Base-by-base conservation (phyloP, 73 alveolate species). In the Tetrahymena borealis region DNA sequence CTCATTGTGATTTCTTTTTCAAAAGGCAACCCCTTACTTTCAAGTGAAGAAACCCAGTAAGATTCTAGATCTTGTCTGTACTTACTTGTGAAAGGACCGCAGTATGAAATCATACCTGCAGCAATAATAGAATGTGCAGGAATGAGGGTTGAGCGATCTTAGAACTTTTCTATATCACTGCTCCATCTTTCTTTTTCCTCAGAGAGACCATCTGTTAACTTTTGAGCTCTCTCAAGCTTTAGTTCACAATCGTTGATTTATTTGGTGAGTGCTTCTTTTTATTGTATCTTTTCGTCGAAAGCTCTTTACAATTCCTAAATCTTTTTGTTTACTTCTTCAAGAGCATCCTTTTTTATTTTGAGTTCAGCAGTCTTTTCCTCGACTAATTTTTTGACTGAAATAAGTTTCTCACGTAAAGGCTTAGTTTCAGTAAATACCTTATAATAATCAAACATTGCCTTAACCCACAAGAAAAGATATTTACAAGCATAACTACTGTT, bases 121-220 rank as follows among this genome's bases (percentile, higher is more conserved):
- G 99, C 99, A 94, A 99, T 96, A 33, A 98, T 94, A 24, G 99
- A 95, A 95, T 99, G 99, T 90, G 99, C 99, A 41, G 99, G 98
- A 38, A 98, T 94, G 42, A 96, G 96, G 31, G 96, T 98, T 32
- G 96, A 97, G 91, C 97, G 98, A 15, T 94, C 97, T 85, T 98
- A 97, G n/a, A 97, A 95, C 91, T 95, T 97, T 31, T 97, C 98
- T 38, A 98, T 98, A 90, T 98, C 98, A 39, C 92, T 94, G 16
- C 99, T 98, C 99, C 99, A 99, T 40, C 99, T 96, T 38, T 97
- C 98, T 91, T 98, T 98, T 93, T 98, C 99, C 36, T 99, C 99
- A 40, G 99, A 99, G 37, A 99, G 97, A 41, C 99, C 99, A 78
- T 97, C 97, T 77, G 99, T 98, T 91, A 99, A 97, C 90, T 98